Evolutionary conservation across 2,329 filamentous ascomycete species (phyloP), one percentile per base, ranked within the genome.

Genomic region (Metarhizium guizhouense): DNA sequence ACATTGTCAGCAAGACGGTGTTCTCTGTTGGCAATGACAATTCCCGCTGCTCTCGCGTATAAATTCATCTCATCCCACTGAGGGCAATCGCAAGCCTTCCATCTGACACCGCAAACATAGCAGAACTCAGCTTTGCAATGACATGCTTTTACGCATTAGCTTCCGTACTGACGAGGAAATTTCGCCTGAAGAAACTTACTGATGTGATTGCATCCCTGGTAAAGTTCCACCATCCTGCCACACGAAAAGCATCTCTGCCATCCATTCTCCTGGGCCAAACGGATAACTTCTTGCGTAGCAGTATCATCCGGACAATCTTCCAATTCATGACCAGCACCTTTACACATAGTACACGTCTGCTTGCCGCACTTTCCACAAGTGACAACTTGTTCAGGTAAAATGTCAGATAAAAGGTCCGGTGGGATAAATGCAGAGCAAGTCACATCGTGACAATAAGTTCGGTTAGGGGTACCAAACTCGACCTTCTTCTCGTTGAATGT

Each of bases 211-310:
- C 81, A 84, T 1, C 82, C 81, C 0, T 43, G 25, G 0, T 63
- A 36, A 0, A 81, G 65, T 64, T 82, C 78, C 0, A 85, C 70
- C 14, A 84, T 42, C 0, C 68, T 56, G 1, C 58, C 59, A 59
- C 82, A 85, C 0, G 58, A 54, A 3, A 61, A 63, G 57, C 81
- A 85, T 1, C 73, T 68, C 62, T 79, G 74, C 81, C 81, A 84
- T 1, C 72, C 70, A 3, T 77, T 64, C 3, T 68, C 57, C 0
- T 59, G 55, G 0, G 77, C 79, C 1, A 76, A 50, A 0, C 63
- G 54, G 1, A 81, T 59, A 1, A 80, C 55, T 45, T 72, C 61
- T 51, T 77, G 67, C 0, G 74, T 56, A 0, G 62, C 62, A 0
- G 60, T 57, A 36, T 36, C 34, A 36, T 25, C 20, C 20, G 4